phyloP scores from a whole-genome alignment of 1,139 yeast genomes.

The Scheffersomyces cryptocercus region DNA sequence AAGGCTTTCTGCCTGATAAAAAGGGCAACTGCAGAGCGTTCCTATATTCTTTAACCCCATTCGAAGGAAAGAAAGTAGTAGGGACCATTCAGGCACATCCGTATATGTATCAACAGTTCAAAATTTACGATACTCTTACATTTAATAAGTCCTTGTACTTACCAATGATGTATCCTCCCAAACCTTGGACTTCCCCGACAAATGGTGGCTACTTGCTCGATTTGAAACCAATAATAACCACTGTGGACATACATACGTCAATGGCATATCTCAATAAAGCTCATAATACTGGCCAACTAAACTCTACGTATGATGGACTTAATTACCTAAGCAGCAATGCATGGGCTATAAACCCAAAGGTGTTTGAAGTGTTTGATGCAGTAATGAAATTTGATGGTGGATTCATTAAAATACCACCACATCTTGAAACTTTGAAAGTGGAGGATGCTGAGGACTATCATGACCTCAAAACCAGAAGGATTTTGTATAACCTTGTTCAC shows the following conservation, averaged over 20 bases:
- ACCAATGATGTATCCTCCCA: constrained; percentile 45
- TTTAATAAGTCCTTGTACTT: constrained; percentile 20
- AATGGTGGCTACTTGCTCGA: constrained; percentile 38
- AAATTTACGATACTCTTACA: constrained; percentile 12
- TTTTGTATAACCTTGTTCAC: constrained; percentile 21
- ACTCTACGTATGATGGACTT: constrained; percentile 31
- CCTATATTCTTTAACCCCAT: background rate
- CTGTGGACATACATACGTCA: constrained; percentile 19
- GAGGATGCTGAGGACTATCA: constrained; percentile 10
- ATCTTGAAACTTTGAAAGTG: constrained; percentile 3
- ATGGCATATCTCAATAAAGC: constrained; percentile 26
- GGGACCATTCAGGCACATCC: constrained; percentile 31
- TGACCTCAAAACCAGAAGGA: constrained; percentile 21
- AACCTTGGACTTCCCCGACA: constrained; percentile 34
- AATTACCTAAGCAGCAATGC: constrained; percentile 30
- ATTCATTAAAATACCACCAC: constrained; percentile 32
- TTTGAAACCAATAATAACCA: constrained; percentile 26
- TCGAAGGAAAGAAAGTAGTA: constrained; percentile 4
- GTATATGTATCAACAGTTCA: constrained; percentile 19
- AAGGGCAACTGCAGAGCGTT: constrained; percentile 1
- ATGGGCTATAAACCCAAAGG: constrained; percentile 38
- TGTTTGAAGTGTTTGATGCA: constrained; percentile 23
- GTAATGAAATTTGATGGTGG: constrained; percentile 24
- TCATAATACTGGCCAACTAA: constrained; percentile 33
- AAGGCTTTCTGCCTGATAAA: background rate